Percentiles rank a stretch among this genome's conserved stretches.
Conservation (phyloP, 768 basidiomycete genomes). For the Boletus insuetus region DNA sequence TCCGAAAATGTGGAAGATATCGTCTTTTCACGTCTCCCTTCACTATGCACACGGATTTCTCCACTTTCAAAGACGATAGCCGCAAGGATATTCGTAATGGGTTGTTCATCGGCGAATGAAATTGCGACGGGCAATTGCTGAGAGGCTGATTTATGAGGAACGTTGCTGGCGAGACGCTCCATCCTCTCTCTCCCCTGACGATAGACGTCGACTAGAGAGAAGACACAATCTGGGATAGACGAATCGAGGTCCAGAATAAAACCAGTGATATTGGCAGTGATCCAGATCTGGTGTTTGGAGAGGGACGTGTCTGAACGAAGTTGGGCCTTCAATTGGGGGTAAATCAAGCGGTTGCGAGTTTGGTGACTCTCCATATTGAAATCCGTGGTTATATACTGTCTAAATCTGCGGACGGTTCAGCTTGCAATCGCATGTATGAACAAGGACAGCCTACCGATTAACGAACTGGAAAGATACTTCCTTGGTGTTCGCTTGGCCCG, state of each 20-base stretch:
- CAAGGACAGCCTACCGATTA: conserved; percentile 47
- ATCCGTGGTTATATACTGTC: conserved; percentile 65
- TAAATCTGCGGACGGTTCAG: conserved; percentile 54
- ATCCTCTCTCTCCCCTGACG: conserved; percentile 77
- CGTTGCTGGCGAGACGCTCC: conserved; percentile 56
- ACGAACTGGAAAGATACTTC: conserved; percentile 86
- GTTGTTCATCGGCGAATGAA: conserved; percentile 22
- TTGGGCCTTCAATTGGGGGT: conserved; percentile 79
- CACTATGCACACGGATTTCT: conserved; percentile 70
- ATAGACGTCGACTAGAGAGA: conserved; percentile 84
- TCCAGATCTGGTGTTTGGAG: conserved; percentile 52
- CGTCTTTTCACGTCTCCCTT: conserved; percentile 39
- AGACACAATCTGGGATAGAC: conserved; percentile 71
- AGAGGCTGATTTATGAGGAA: conserved; percentile 37
- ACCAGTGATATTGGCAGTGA: conserved; percentile 73
- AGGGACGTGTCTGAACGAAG: conserved; percentile 54
- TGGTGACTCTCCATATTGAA: conserved; percentile 69
- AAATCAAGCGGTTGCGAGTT: conserved; percentile 69
- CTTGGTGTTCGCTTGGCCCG: conserved; percentile 70
- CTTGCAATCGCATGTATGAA: not conserved
- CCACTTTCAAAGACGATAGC: conserved; percentile 83
- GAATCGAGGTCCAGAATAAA: conserved; percentile 85
- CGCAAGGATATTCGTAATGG: conserved; percentile 59
- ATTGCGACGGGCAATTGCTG: conserved; percentile 1
- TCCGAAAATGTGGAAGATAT: conserved; percentile 38